Evolutionary conservation across 345 rosid species (phyloP).

Genomic region (Populus simonii): DNA sequence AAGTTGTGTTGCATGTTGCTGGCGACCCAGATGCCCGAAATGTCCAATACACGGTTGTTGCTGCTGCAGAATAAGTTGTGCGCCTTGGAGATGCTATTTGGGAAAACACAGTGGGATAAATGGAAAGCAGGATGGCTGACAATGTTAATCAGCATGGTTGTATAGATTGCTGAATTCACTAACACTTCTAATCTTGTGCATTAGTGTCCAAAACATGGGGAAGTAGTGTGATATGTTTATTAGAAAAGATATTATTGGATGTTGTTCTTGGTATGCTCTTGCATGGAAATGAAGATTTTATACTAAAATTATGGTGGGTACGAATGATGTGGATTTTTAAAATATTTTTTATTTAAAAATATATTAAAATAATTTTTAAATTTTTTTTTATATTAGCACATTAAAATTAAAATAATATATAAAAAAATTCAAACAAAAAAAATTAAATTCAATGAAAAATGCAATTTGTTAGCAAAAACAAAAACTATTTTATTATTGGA

Average conservation of each 20-base stretch:
- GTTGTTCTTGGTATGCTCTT: slow-evolving; percentile 19
- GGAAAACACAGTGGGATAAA: slow-evolving; percentile 20
- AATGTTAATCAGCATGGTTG: slow-evolving; percentile 20
- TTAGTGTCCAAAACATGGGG: slow-evolving; percentile 29
- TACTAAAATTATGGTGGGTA: background rate
- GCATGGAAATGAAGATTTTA: background rate
- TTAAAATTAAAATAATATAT: too few relatives aligned
- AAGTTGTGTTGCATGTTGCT: slow-evolving; percentile 29
- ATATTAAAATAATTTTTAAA: background rate
- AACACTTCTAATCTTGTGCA: slow-evolving; percentile 29
- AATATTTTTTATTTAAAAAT: background rate
- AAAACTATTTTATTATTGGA: too few relatives aligned
- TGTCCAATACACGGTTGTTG: slow-evolving; percentile 18
- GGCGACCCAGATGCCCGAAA: slow-evolving; percentile 1
- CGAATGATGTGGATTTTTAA: too few relatives aligned
- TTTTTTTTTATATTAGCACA: too few relatives aligned
- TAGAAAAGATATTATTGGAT: slow-evolving; percentile 2
- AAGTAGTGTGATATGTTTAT: slow-evolving; percentile 16
- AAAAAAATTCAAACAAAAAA: too few relatives aligned
- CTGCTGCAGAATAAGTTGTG: slow-evolving; percentile 23
- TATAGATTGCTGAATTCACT: slow-evolving; percentile 40
- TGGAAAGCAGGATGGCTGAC: slow-evolving; percentile 32
- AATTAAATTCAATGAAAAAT: too few relatives aligned
- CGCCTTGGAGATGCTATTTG: slow-evolving; percentile 42
- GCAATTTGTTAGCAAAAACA: too few relatives aligned